Base-by-base conservation (phyloP, 2,329 filamentous ascomycete genomes). In the Lecanicillium sp. region DNA sequence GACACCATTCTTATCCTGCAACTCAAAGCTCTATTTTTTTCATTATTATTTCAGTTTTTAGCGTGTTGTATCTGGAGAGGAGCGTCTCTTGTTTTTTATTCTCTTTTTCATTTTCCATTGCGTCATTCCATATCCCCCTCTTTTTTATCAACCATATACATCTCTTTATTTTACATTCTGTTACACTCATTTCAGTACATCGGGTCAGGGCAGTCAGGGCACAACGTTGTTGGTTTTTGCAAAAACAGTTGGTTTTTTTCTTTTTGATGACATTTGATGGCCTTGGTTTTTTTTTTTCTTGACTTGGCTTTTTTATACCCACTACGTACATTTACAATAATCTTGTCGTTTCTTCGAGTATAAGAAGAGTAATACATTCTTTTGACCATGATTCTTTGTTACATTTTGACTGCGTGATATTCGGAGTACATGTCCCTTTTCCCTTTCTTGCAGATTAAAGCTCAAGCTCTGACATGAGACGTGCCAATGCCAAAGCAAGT, bases 261-360 rank as follows among this genome's bases (percentile, higher is more conserved):
- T 20, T 17, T 45, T 42, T 40, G 15, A 47, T 35, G 37, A 41
- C 44, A 40, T 47, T n/a, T 47, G 36, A 47, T 47, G 44, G 44
- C 37, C 26, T 48, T 26, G 26, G 17, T 43, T 35, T 30, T 40
- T 48, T n/a, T 46, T 44, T 26, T 32, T 36, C 23, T 52, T 45
- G 23, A 21, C 17, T 49, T 40, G 24, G 17, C 20, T 44, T 42
- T 44, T 33, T 45, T 45, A 45, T 41, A 35, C 48, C 42, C 48
- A 48, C 38, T 40, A 26, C 38, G 33, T 47, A 17, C 39, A 41
- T 40, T 40, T 33, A 19, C 26, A 33, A 32, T 46, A 20, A 20
- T 30, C 7, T 35, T 37, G 11, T 33, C 15, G 20, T 23, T 15
- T 40, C 29, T 40, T 24, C 7, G 17, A 21, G 15, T 15, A 27